A percentile compares a stretch with the other conserved stretches of the same genome.
Conservation (phyloP, 192 early-diverging fungal species). For the Linderina pennispora region DNA sequence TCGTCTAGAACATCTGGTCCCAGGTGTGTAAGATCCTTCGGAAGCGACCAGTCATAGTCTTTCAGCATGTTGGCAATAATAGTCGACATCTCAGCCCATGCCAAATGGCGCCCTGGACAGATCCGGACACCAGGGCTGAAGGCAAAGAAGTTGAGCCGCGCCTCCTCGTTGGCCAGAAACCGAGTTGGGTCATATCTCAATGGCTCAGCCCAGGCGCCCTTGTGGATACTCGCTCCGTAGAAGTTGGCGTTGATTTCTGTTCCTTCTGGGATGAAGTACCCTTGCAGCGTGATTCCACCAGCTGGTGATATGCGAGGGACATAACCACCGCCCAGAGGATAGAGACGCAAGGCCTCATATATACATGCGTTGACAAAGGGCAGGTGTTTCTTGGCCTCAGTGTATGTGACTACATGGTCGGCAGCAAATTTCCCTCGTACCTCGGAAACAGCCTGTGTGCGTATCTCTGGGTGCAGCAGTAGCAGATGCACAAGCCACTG, state of each 20-base stretch:
- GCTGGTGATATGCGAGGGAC: slow-evolving; percentile 8
- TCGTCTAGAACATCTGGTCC: background rate
- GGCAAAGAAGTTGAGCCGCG: slow-evolving; percentile 18
- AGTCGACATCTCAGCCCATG: slow-evolving; percentile 21
- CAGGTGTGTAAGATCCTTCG: slow-evolving; percentile 1
- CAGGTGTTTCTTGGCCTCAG: background rate
- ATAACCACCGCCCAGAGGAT: slow-evolving; percentile 13
- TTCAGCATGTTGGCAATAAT: slow-evolving; percentile 24
- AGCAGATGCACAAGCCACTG: slow-evolving; percentile 18
- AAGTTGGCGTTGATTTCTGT: slow-evolving; percentile 1
- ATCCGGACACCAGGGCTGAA: slow-evolving; percentile 28
- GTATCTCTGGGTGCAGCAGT: background rate
- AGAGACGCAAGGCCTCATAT: slow-evolving; percentile 21
- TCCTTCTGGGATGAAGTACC: slow-evolving; percentile 14
- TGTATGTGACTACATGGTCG: slow-evolving; percentile 1
- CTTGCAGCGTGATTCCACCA: slow-evolving; percentile 2
- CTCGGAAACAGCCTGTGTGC: background rate
- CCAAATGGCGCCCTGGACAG: slow-evolving; percentile 33
- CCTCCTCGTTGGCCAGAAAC: slow-evolving; percentile 8
- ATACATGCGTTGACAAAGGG: slow-evolving; percentile 30
- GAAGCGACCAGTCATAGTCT: slow-evolving; percentile 1
- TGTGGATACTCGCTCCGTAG: background rate
- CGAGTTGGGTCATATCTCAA: slow-evolving; percentile 6
- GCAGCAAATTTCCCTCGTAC: background rate
- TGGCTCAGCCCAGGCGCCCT: slow-evolving; percentile 12